Evolutionary conservation across 495 filamentous ascomycete species (phyloP), one percentile per base, ranked within the genome.

Genomic region (Penicillium ochrochloron): DNA sequence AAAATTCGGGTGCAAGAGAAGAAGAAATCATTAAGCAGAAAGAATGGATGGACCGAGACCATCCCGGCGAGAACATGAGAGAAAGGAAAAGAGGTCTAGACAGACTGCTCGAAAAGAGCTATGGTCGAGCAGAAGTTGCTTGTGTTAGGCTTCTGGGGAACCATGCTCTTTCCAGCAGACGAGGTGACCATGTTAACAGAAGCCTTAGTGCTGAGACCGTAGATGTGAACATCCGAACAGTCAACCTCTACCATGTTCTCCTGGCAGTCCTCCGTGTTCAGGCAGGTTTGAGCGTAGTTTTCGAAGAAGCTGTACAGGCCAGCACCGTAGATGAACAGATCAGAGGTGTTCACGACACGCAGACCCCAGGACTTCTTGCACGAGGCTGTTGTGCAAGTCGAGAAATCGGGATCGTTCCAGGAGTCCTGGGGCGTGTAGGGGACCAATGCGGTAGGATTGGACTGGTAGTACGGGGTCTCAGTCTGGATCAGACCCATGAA

Each of bases 391-490:
- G 83, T 92, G 71, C 85, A 89, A 25, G 75, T 71, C 2, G 79
- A 76, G 78, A 94, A 97, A 68, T 87, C 84, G 0, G 94, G 94
- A 70, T 98, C 94, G 64, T 82, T 83, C 76, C 81, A 95, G 7
- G 77, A 76, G 41, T 80, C 42, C 61, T 91, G 85, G 21, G 86
- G 76, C 0, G 84, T 82, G 79, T 90, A 92, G 6, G 91, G 89
- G 23, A 78, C 78, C 17, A 89, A 82, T 2, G 92, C 86, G 64
- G 85, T 82, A 1, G 94, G 94, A 82, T 97, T 97, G 70, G 86
- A 83, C 76, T 96, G 92, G 82, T 88, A 93, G 80, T 98, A 97
- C 14, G 94, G 91, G 1, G 94, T 97, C 75, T 98, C 94, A 21
- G 92, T 89, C 77, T 98, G 94, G 67, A 96, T 94, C 41, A 92